A percentile compares a stretch with the other conserved stretches of the same genome.
Evolutionary conservation across 805 yeast genomes (phyloP).

Genomic region (Sugiyamaella valdiviana): DNA sequence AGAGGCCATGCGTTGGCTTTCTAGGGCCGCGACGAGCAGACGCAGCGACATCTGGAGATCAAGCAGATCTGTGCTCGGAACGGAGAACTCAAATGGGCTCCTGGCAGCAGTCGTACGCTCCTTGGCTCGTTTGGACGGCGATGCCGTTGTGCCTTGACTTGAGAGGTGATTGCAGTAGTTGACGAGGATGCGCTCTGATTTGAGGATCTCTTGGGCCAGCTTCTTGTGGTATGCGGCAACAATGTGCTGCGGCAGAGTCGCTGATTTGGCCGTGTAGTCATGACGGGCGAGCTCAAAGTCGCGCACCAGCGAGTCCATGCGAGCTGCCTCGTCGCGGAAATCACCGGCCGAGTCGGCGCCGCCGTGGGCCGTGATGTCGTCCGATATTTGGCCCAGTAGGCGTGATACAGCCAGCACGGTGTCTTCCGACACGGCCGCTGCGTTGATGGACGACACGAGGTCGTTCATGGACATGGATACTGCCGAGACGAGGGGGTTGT

Average conservation of each 20-base stretch:
- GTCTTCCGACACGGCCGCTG: slow-evolving; percentile 21
- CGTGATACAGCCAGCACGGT: slow-evolving; percentile 19
- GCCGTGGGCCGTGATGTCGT: slow-evolving; percentile 12
- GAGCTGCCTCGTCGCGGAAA: slow-evolving; percentile 17
- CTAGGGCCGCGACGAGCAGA: slow-evolving; percentile 20
- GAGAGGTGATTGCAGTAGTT: slow-evolving; percentile 16
- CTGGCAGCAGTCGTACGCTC: neutral
- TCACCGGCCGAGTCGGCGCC: slow-evolving; percentile 10
- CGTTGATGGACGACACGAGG: slow-evolving; percentile 23
- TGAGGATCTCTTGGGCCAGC: slow-evolving; percentile 20
- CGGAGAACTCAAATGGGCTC: neutral
- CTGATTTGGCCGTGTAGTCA: neutral
- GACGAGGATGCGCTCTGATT: slow-evolving; percentile 21
- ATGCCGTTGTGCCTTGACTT: no score
- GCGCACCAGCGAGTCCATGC: slow-evolving; percentile 10
- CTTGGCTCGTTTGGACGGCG: no score
- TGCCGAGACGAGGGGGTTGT: slow-evolving; percentile 20
- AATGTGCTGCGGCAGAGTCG: neutral
- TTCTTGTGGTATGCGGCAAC: slow-evolving; percentile 13
- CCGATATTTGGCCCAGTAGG: slow-evolving; percentile 16
- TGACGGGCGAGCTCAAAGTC: neutral
- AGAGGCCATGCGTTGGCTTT: slow-evolving; percentile 1
- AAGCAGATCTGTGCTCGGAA: slow-evolving; percentile 7
- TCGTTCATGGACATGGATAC: slow-evolving; percentile 26
- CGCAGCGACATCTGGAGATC: slow-evolving; percentile 21